Evolutionary conservation across 2,329 filamentous ascomycete genomes (phyloP).

Genomic region (Aspergillus nomiae): DNA sequence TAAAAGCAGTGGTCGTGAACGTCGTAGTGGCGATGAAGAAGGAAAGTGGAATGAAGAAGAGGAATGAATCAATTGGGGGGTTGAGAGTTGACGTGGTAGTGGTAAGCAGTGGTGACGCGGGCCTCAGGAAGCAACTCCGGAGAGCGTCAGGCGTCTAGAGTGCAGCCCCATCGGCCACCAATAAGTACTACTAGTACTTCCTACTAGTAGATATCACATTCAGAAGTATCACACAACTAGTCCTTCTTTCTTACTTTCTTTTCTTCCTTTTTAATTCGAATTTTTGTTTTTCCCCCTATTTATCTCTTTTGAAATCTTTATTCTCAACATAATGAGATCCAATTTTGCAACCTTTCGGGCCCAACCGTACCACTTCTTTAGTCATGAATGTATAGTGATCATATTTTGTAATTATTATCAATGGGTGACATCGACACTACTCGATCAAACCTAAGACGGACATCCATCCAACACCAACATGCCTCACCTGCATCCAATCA

Average conservation of each 20-base stretch:
- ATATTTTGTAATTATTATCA: neutral
- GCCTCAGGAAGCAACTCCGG: constrained; percentile 31
- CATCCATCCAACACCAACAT: neutral
- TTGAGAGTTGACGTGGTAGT: constrained; percentile 28
- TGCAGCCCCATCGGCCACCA: constrained; percentile 24
- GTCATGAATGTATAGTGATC: neutral
- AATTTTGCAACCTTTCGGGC: neutral
- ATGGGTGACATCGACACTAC: neutral
- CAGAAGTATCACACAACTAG: neutral
- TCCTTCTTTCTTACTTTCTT: neutral
- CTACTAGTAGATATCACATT: neutral
- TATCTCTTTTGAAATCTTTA: neutral
- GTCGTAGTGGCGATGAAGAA: constrained; percentile 9
- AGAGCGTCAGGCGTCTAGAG: constrained; percentile 37
- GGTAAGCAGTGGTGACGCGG: constrained; percentile 31
- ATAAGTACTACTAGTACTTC: neutral
- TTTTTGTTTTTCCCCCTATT: neutral
- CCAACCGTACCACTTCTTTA: neutral
- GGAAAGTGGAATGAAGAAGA: constrained; percentile 14
- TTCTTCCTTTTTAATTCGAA: neutral
- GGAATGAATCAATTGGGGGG: constrained; percentile 11
- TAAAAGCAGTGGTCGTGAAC: constrained; percentile 6
- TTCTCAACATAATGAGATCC: too few relatives aligned
- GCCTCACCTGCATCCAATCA: neutral
- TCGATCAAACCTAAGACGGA: neutral